Percentiles rank a stretch among this genome's conserved stretches.
phyloP scores from a whole-genome alignment of 169 alveolate genomes.

The Plasmodium malariae region DNA sequence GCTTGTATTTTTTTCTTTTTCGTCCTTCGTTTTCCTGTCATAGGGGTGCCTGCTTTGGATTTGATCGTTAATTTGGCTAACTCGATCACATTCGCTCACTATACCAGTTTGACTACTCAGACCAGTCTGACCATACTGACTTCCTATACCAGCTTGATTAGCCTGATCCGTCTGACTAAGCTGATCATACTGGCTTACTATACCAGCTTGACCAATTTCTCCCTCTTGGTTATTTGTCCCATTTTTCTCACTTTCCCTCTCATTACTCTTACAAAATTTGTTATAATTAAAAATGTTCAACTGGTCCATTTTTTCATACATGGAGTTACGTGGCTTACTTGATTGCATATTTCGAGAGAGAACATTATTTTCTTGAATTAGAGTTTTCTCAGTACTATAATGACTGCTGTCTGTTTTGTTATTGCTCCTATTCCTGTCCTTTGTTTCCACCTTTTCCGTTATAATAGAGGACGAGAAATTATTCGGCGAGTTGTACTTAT shows the following conservation, averaged over 20 bases:
- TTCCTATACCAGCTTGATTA: too few species aligned
- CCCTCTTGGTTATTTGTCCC: too few species aligned
- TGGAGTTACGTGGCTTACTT: background rate
- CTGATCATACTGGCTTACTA: too few species aligned
- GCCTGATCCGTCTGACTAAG: too few species aligned
- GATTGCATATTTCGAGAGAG: too few species aligned
- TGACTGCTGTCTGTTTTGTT: background rate
- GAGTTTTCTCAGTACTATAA: background rate
- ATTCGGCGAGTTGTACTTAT: background rate
- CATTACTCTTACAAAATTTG: too few species aligned
- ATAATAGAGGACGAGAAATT: background rate
- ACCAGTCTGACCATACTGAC: too few species aligned
- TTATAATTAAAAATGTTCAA: background rate
- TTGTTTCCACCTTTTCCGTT: background rate
- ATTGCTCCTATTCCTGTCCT: background rate
- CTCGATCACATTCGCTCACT: background rate
- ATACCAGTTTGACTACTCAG: too few species aligned
- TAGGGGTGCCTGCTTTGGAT: background rate
- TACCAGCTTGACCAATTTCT: too few species aligned
- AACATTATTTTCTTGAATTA: background rate
- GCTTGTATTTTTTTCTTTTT: background rate
- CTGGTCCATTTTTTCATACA: background rate
- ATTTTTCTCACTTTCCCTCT: too few species aligned
- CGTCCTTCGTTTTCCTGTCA: too few species aligned
- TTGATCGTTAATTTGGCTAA: background rate